phyloP scores from a whole-genome alignment of 164 flowering plant genomes.

The Chimonanthus praecox region DNA sequence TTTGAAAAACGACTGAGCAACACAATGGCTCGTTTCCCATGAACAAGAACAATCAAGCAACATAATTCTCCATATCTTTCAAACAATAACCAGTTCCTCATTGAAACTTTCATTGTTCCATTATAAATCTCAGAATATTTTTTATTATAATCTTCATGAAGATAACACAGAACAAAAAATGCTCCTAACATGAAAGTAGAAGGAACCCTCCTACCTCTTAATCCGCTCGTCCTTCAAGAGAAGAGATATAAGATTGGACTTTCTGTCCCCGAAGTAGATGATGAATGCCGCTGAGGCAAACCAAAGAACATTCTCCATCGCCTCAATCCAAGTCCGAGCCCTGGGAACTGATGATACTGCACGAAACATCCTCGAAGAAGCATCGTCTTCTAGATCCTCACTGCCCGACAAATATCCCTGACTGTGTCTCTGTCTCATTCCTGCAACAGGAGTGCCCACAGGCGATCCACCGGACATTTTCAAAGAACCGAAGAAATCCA shows the following conservation, averaged over 20 bases:
- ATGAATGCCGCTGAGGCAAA: conserved; percentile 71
- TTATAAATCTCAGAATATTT: too few relatives aligned
- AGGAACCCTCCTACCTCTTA: conserved; percentile 44
- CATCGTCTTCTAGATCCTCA: conserved; percentile 14
- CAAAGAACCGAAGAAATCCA: conserved; percentile 10
- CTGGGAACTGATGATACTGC: conserved; percentile 18
- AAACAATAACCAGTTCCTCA: background rate
- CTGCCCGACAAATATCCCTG: conserved; percentile 36
- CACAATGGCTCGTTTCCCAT: background rate
- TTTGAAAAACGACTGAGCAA: too few relatives aligned
- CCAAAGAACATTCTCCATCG: conserved; percentile 76
- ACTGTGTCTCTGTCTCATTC: conserved; percentile 82
- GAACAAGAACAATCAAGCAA: background rate
- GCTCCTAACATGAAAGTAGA: background rate
- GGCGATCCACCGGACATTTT: conserved; percentile 87
- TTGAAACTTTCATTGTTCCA: too few relatives aligned
- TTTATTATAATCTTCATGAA: background rate
- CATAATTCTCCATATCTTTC: background rate
- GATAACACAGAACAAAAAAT: background rate
- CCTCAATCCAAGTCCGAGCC: conserved; percentile 56
- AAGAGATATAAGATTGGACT: conserved; percentile 60
- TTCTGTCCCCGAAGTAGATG: conserved; percentile 69
- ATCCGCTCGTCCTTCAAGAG: conserved; percentile 67
- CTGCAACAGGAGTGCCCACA: conserved; percentile 32
- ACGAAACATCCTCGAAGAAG: background rate